Evolutionary conservation across 257 asterid species (phyloP).

Genomic region (Solanum ossicruentum): DNA sequence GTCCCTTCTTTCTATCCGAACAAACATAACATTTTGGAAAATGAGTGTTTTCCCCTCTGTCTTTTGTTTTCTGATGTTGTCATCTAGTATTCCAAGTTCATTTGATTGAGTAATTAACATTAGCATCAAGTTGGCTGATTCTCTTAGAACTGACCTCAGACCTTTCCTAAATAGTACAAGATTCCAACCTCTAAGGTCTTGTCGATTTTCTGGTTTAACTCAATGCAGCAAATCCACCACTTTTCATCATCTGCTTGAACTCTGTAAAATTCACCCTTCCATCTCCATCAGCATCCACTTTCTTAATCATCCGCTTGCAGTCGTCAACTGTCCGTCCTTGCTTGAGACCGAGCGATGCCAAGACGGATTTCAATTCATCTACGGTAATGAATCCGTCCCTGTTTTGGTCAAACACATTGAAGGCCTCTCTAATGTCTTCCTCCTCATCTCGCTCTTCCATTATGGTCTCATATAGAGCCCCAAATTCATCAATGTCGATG

Average conservation of each 20-base stretch:
- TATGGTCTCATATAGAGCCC: slow-evolving; percentile 1
- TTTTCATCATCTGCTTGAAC: slow-evolving; percentile 9
- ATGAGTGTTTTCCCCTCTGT: background rate
- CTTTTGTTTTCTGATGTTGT: background rate
- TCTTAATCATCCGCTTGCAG: background rate
- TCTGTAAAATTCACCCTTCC: slow-evolving; percentile 1
- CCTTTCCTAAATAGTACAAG: background rate
- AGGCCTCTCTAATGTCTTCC: background rate
- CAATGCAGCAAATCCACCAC: slow-evolving; percentile 5
- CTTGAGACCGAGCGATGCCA: slow-evolving; percentile 1
- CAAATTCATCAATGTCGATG: slow-evolving; percentile 4
- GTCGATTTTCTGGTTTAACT: background rate
- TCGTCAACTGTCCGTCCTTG: slow-evolving; percentile 1
- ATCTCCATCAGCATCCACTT: background rate
- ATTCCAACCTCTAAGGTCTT: background rate
- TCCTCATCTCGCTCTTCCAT: slow-evolving; percentile 5
- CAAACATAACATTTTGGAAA: background rate
- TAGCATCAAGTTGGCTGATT: background rate
- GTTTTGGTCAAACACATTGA: slow-evolving; percentile 1
- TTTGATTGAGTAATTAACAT: background rate
- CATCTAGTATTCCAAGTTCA: background rate
- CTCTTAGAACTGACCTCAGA: background rate
- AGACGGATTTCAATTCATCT: slow-evolving; percentile 1
- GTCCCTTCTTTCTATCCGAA: background rate
- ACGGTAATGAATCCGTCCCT: slow-evolving; percentile 1